These are phyloP conservation scores for Diphasiastrum complanatum DNA, from an alignment of 83 land plant species.

Conservation along the genomic window DNA sequence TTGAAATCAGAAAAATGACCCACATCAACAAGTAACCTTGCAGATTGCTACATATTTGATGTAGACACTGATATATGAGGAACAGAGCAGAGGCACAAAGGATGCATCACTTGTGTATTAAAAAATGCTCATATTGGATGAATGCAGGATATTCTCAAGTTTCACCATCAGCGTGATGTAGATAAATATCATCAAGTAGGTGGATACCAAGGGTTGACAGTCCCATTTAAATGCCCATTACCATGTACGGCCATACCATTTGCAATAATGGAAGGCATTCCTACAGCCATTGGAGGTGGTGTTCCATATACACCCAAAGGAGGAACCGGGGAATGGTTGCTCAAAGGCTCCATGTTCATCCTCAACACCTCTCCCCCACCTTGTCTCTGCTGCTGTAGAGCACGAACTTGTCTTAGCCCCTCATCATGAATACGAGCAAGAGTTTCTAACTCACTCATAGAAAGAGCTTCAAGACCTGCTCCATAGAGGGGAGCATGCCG, in stretches of 20 bases:
- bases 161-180: no score
- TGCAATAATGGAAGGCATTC: constrained; percentile 50
- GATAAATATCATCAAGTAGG: no score
- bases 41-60: no score
- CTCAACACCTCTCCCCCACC: constrained; percentile 36
- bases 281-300: constrained; percentile 52
- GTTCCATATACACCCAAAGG: constrained; percentile 50
- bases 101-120: no score
- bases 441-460: constrained; percentile 83
- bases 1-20: no score
- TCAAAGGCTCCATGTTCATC: constrained; percentile 37
- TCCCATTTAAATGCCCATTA: constrained; percentile 80
- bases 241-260: constrained; percentile 65
- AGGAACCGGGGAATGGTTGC: constrained; percentile 43
- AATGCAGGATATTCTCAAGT: no score
- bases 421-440: constrained; percentile 86
- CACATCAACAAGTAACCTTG: no score
- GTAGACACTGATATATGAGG: no score
- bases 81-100: no score
- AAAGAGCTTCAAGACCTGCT: constrained; percentile 77
- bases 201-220: constrained; percentile 78
- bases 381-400: constrained; percentile 56
- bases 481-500: constrained; percentile 98
- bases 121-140: no score
- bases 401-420: constrained; percentile 74